Evolutionary conservation across 2,329 filamentous ascomycete species (phyloP).

Genomic region (Coleophoma crateriformis): DNA sequence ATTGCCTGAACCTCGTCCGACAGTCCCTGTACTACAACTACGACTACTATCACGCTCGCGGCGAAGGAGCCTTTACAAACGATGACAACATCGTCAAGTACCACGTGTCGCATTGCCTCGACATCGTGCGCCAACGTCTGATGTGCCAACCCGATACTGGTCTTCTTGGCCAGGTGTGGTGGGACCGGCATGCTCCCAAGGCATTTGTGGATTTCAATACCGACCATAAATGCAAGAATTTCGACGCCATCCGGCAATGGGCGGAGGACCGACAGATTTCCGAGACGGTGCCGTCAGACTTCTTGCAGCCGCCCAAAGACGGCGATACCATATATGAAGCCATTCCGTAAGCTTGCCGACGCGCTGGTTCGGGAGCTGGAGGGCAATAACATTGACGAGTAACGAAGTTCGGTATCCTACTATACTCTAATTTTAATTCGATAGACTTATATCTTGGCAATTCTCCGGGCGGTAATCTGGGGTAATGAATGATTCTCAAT

Average conservation of each 20-base stretch:
- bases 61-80: conserved; percentile 42
- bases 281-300: conserved; percentile 18
- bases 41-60: conserved; percentile 40
- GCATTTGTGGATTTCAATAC: conserved; percentile 50
- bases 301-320: conserved; percentile 16
- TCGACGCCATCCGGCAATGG: conserved; percentile 44
- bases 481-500: too few relatives aligned
- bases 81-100: conserved; percentile 39
- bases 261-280: conserved; percentile 40
- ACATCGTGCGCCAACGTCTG: conserved; percentile 47
- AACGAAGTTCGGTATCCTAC: too few relatives aligned
- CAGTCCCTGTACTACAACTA: conserved; percentile 47
- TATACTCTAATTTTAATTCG: too few relatives aligned
- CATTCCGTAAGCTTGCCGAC: conserved; percentile 14
- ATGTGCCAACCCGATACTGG: conserved; percentile 50
- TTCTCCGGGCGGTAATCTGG: too few relatives aligned
- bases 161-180: conserved; percentile 49
- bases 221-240: conserved; percentile 46
- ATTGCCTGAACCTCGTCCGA: conserved; percentile 49
- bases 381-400: too few relatives aligned
- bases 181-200: conserved; percentile 31
- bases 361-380: too few relatives aligned
- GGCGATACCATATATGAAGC: conserved; percentile 14
- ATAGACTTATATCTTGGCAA: too few relatives aligned
- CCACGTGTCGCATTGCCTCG: conserved; percentile 49